These are phyloP conservation scores for Cucurbita maxima DNA, from an alignment of 306 rosid species.

Conservation along the genomic window DNA sequence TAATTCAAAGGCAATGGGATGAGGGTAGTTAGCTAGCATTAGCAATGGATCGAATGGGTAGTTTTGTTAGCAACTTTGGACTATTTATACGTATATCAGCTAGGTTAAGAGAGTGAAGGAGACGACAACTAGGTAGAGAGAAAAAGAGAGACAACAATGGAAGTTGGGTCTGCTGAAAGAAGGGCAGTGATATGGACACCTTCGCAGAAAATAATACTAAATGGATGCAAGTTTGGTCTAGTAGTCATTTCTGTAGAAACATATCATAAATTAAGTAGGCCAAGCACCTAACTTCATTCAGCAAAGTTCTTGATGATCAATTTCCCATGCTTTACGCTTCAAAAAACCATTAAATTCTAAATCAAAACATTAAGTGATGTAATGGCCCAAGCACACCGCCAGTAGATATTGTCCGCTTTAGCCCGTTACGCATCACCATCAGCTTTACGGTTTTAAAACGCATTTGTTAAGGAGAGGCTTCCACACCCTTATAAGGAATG, in stretches of 20 bases:
- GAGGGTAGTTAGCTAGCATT: background rate
- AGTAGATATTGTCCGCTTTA: too few relatives aligned
- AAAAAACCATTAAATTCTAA: background rate
- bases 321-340: background rate
- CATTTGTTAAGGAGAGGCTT: too few relatives aligned
- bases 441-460: too few relatives aligned
- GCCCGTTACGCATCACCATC: too few relatives aligned
- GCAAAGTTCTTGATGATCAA: background rate
- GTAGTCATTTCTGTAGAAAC: slow-evolving; percentile 2
- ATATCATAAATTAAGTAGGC: slow-evolving; percentile 6
- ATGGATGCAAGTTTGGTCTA: slow-evolving; percentile 16
- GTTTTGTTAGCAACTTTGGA: slow-evolving; percentile 7
- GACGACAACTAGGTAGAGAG: slow-evolving; percentile 4
- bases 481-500: too few relatives aligned
- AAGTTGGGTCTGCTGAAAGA: slow-evolving; percentile 77
- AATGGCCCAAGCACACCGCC: too few relatives aligned
- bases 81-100: slow-evolving; percentile 5
- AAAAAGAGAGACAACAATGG: slow-evolving; percentile 40
- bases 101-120: background rate
- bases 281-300: background rate
- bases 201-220: slow-evolving; percentile 31
- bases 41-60: slow-evolving; percentile 13
- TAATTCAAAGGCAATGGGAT: background rate
- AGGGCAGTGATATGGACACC: slow-evolving; percentile 44
- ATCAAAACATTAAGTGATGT: background rate